phyloP scores from a whole-genome alignment of 2,329 filamentous ascomycete genomes.

The Fusarium pininemorale region DNA sequence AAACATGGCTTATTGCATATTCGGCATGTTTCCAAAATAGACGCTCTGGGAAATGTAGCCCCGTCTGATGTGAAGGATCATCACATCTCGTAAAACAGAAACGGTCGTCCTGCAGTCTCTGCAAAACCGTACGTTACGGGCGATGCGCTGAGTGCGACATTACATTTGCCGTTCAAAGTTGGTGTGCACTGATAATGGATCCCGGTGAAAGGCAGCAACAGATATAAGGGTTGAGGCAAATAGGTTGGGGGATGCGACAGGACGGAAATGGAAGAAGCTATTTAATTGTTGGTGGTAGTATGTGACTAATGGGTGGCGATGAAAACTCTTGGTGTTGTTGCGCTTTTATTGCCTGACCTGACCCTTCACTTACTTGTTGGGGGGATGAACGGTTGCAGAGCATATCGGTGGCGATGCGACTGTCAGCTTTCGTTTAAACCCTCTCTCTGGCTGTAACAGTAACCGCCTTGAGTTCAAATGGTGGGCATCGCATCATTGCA shows the following conservation, averaged over 20 bases:
- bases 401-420: conserved; percentile 12
- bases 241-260: background rate
- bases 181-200: conserved; percentile 8
- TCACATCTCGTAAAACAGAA: conserved; percentile 8
- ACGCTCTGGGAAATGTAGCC: background rate
- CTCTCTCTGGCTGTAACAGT: background rate
- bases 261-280: conserved; percentile 21
- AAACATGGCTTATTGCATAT: conserved; percentile 1
- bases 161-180: background rate
- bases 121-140: conserved; percentile 3
- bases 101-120: conserved; percentile 5
- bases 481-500: conserved; percentile 18
- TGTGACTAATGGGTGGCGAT: conserved; percentile 30
- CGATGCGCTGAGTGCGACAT: conserved; percentile 2
- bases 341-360: background rate
- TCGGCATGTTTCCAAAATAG: conserved; percentile 13
- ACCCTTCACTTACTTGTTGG: background rate
- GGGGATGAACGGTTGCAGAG: background rate
- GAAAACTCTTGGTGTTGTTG: conserved; percentile 18
- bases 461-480: background rate
- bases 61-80: background rate
- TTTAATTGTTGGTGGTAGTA: conserved; percentile 6
- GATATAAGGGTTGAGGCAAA: background rate
- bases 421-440: background rate
- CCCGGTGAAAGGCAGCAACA: background rate